phyloP scores from a whole-genome alignment of 1,284 basidiomycete genomes.

The Ustilago lituana region DNA sequence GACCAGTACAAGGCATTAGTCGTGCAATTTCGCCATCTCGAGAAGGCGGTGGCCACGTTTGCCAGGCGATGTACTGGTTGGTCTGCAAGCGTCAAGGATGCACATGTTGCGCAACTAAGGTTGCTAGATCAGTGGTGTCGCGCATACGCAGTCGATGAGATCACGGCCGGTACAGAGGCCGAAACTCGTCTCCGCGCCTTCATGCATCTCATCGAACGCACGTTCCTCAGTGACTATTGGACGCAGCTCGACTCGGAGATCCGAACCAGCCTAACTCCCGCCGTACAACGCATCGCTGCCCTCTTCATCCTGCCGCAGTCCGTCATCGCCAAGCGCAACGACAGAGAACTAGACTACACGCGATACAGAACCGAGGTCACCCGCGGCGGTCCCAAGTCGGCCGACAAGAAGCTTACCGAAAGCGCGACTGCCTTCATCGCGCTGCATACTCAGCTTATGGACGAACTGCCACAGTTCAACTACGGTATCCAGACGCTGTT shows the following conservation, averaged over 20 bases:
- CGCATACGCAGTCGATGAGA: conserved; percentile 44
- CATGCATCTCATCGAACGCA: conserved; percentile 28
- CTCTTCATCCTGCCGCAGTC: conserved; percentile 55
- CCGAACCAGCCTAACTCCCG: conserved; percentile 44
- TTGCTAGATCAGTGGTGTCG: conserved; percentile 50
- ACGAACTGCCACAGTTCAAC: conserved; percentile 68
- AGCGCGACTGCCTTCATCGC: conserved; percentile 66
- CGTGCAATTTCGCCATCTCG: conserved; percentile 39
- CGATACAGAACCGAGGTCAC: conserved; percentile 55
- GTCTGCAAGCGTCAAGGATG: conserved; percentile 38
- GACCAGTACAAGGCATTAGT: conserved; percentile 46
- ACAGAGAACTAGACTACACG: conserved; percentile 65
- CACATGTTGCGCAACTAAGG: conserved; percentile 42
- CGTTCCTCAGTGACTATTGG: conserved; percentile 38
- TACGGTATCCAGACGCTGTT: conserved; percentile 65
- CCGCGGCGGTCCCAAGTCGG: conserved; percentile 26
- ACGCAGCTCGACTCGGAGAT: conserved; percentile 48
- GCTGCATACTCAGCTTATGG: conserved; percentile 67
- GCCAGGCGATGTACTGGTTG: conserved; percentile 43
- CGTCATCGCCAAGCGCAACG: conserved; percentile 66
- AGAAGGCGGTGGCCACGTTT: conserved; percentile 37
- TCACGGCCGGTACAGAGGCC: conserved; percentile 12
- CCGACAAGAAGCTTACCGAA: conserved; percentile 49
- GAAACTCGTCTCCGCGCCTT: conserved; percentile 41
- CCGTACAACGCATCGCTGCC: conserved; percentile 60